A percentile compares a stretch with the other conserved stretches of the same genome.
phyloP scores from a whole-genome alignment of 257 asterid genomes.

The Petrea volubilis region DNA sequence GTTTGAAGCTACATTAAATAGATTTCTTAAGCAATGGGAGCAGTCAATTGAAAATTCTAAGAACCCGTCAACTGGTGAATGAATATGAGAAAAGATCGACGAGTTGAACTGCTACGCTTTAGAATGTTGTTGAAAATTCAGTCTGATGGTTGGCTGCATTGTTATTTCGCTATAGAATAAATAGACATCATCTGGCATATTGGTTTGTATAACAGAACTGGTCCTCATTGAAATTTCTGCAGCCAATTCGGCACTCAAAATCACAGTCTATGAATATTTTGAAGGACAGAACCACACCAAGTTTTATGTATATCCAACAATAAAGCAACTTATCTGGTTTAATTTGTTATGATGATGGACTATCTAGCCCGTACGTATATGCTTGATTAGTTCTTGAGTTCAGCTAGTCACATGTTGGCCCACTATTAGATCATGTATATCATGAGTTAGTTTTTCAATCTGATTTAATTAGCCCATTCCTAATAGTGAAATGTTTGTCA shows the following conservation, averaged over 20 bases:
- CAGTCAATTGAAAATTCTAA: not conserved
- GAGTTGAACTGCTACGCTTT: not conserved
- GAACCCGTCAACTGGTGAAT: not conserved
- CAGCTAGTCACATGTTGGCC: not conserved
- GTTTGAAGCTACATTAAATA: not conserved
- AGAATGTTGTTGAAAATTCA: not conserved
- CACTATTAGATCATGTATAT: not conserved
- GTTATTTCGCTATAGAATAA: not conserved
- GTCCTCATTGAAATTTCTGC: not conserved
- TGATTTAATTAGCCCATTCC: slow-evolving; percentile 4
- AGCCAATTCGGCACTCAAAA: not conserved
- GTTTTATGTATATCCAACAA: not conserved
- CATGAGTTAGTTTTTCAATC: not conserved
- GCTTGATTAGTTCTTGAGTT: slow-evolving; percentile 3
- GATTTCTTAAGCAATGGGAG: not conserved
- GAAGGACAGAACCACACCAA: not conserved
- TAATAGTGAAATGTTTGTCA: slow-evolving; percentile 5
- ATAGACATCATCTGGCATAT: not conserved
- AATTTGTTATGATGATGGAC: not conserved
- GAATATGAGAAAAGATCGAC: not conserved
- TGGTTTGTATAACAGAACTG: not conserved
- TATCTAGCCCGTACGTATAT: not conserved
- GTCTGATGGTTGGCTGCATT: not conserved
- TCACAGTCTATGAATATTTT: not conserved
- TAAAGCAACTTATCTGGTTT: not conserved